Percentiles rank a stretch among this genome's conserved stretches.
phyloP scores from a whole-genome alignment of 805 yeast species.

The Candida coleopterorum region DNA sequence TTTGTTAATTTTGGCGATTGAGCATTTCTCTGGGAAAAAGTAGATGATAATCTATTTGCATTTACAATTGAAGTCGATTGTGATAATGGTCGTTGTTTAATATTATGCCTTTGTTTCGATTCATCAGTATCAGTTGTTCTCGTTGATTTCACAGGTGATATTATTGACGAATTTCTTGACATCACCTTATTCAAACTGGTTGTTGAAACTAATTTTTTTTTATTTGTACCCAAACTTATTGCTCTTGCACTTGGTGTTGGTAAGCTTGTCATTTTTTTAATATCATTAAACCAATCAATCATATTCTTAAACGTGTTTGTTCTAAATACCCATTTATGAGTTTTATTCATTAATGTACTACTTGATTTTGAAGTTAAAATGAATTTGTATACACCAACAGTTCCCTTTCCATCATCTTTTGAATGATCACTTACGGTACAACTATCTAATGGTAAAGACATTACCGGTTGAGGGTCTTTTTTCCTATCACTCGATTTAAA shows the following conservation, averaged over 20 bases:
- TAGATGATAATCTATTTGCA: constrained; percentile 30
- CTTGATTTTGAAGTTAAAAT: constrained; percentile 68
- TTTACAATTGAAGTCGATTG: constrained; percentile 18
- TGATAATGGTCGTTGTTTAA: constrained; percentile 18
- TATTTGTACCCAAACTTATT: constrained; percentile 22
- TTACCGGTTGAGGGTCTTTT: constrained; percentile 74
- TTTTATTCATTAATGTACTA: constrained; percentile 68
- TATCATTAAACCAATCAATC: constrained; percentile 81
- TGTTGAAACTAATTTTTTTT: constrained; percentile 1
- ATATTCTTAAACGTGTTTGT: constrained; percentile 77
- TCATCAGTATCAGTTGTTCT: constrained; percentile 2
- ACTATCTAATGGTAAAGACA: constrained; percentile 75
- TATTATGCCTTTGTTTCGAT: constrained; percentile 8
- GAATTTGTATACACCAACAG: constrained; percentile 63
- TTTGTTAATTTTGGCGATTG: constrained; percentile 35
- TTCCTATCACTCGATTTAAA: constrained; percentile 79
- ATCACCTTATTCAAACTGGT: constrained; percentile 3
- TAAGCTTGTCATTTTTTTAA: constrained; percentile 61
- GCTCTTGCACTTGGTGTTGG: constrained; percentile 59
- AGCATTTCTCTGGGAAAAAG: constrained; percentile 31
- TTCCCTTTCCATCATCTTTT: constrained; percentile 57
- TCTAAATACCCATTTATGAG: constrained; percentile 93
- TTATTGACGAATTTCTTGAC: constrained; percentile 3
- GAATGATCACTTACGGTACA: constrained; percentile 83
- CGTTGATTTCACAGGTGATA: constrained; percentile 5